A percentile compares a stretch with the other conserved stretches of the same genome.
Evolutionary conservation across 176 grass and related monocot species (phyloP).

Genomic region (Phragmites australis): DNA sequence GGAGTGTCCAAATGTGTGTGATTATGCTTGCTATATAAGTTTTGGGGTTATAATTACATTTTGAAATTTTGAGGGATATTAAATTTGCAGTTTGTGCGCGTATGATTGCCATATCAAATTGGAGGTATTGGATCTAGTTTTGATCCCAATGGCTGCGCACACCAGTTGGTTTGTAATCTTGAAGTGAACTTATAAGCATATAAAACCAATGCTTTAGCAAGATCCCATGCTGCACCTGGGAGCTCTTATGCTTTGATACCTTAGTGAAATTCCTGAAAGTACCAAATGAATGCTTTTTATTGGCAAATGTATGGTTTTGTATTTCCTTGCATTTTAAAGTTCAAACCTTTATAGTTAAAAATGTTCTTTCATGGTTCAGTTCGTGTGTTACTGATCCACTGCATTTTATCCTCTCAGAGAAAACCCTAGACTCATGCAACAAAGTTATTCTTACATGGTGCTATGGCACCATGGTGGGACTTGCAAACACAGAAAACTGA

Average conservation of each 20-base stretch:
- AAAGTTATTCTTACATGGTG: too few relatives aligned
- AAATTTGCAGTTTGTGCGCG: neutral
- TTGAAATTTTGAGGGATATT: neutral
- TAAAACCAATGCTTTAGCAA: neutral
- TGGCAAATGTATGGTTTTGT: too few relatives aligned
- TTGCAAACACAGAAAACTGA: too few relatives aligned
- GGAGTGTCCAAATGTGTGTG: neutral
- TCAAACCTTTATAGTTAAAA: too few relatives aligned
- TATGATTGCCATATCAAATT: constrained; percentile 1
- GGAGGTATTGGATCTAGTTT: neutral
- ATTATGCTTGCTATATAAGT: constrained; percentile 5
- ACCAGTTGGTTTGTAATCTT: neutral
- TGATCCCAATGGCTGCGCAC: neutral
- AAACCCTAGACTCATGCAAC: too few relatives aligned
- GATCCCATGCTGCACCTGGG: neutral
- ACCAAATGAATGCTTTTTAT: too few relatives aligned
- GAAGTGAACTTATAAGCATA: neutral
- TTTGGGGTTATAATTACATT: neutral
- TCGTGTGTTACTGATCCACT: too few relatives aligned
- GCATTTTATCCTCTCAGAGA: too few relatives aligned
- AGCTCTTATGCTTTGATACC: neutral
- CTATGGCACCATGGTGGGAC: too few relatives aligned
- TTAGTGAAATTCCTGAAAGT: neutral
- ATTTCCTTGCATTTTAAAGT: too few relatives aligned
- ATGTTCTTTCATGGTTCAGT: too few relatives aligned